Evolutionary conservation across 1,284 basidiomycete genomes (phyloP), one percentile per base, ranked within the genome.

Genomic region (Caloboletus inedulis): DNA sequence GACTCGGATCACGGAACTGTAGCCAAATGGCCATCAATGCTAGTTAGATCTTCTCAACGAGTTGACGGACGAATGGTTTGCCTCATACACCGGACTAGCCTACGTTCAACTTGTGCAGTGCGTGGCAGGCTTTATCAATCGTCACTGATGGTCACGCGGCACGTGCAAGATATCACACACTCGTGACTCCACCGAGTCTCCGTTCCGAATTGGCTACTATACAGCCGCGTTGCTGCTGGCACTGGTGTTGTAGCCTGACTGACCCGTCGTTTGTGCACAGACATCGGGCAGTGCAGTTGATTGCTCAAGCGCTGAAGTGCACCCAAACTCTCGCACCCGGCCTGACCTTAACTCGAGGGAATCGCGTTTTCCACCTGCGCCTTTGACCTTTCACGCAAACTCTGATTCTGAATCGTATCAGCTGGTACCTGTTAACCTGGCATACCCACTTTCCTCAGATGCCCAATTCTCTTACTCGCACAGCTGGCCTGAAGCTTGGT

Each of bases 401-500:
- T 30, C 27, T 13, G 41, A 13, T 7, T 36, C 27, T 47, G 40
- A 36, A 45, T 34, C 30, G n/a, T 39, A 49, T 21, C 41, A 2
- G 1, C 13, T n/a, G n/a, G n/a, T n/a, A n/a, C n/a, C n/a, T n/a
- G n/a, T n/a, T n/a, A n/a, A n/a, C n/a, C n/a, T n/a, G n/a, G n/a
- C n/a, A n/a, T n/a, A n/a, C n/a, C n/a, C n/a, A n/a, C n/a, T n/a
- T 3, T 25, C 29, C 30, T 16, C 43, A 23, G 41, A 72, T 72
- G 71, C 37, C 66, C 16, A 86, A 81, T 63, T 62, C 78, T 9
- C 74, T 89, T 43, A 78, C 84, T 31, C 75, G 82, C 30, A 77
- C 83, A 51, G 78, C 81, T 34, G 79, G 85, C 37, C 69, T 89
- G 52, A 79, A 76, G 60, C 74, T 88, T 30, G 90, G 88, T 0